phyloP scores from a whole-genome alignment of 768 basidiomycete genomes.

The Paxillus ammoniavirescens region DNA sequence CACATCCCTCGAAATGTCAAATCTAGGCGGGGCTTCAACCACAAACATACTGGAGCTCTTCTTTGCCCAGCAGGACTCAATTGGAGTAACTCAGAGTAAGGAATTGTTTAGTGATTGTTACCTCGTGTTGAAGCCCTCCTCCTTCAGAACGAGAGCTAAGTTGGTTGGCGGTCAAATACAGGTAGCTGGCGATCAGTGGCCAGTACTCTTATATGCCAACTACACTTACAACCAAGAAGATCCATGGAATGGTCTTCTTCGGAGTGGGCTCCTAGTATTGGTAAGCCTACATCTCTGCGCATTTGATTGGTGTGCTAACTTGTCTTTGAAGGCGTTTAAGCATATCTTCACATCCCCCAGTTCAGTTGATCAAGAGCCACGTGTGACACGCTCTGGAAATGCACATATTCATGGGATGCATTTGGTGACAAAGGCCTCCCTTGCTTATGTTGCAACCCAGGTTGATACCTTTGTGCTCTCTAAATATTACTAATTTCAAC shows the following conservation, averaged over 20 bases:
- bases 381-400: no score
- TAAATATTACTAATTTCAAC: no score
- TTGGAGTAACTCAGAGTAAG: conserved; percentile 18
- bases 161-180: conserved; percentile 3
- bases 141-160: conserved; percentile 2
- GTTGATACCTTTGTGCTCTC: no score
- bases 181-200: conserved; percentile 15
- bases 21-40: conserved; percentile 13
- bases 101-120: background rate
- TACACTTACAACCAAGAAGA: conserved; percentile 14
- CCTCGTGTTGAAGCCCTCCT: no score
- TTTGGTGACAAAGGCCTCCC: no score
- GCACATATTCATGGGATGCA: no score
- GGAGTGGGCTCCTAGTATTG: conserved; percentile 22
- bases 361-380: conserved; percentile 21
- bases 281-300: conserved; percentile 18
- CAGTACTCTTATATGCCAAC: no score
- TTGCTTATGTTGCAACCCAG: no score
- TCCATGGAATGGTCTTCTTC: no score
- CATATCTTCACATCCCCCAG: no score
- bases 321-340: conserved; percentile 18
- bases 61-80: conserved; percentile 19
- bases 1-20: no score
- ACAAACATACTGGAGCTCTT: conserved; percentile 15
- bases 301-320: conserved; percentile 2